Evolutionary conservation across 2,329 filamentous ascomycete genomes (phyloP).

Genomic region (Didymella keratinophila): DNA sequence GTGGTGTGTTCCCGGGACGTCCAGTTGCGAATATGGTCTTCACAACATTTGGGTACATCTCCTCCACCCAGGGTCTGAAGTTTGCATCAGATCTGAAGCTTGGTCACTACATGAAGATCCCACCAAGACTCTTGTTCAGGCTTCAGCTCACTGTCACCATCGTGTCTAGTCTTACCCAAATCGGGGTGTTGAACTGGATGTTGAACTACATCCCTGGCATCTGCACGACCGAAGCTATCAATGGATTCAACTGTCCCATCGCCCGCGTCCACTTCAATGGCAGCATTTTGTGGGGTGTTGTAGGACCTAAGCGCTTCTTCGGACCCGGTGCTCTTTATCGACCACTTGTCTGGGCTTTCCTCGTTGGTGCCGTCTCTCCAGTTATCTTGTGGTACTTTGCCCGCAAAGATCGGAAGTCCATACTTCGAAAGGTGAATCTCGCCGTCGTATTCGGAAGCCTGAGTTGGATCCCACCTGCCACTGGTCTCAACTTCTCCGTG

Average conservation of each 20-base stretch:
- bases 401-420: constrained; percentile 62
- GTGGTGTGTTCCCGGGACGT: constrained; percentile 80
- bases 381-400: constrained; percentile 77
- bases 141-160: constrained; percentile 79
- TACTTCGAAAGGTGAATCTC: constrained; percentile 79
- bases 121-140: constrained; percentile 78
- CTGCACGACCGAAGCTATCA: constrained; percentile 81
- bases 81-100: constrained; percentile 88
- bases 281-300: constrained; percentile 87
- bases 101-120: constrained; percentile 88
- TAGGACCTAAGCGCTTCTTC: constrained; percentile 84
- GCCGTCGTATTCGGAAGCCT: constrained; percentile 84
- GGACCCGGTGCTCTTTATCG: constrained; percentile 77
- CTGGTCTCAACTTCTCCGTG: constrained; percentile 83
- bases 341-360: constrained; percentile 81
- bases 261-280: constrained; percentile 91
- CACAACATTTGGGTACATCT: constrained; percentile 89
- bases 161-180: constrained; percentile 81
- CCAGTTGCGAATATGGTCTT: constrained; percentile 95
- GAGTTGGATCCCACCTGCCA: constrained; percentile 85
- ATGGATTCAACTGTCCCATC: constrained; percentile 87
- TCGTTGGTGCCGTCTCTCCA: constrained; percentile 77
- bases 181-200: constrained; percentile 90
- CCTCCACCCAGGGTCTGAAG: constrained; percentile 86
- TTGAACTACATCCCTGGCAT: constrained; percentile 77